Evolutionary conservation across 345 rosid genomes (phyloP).

Genomic region (Jatropha curcas): DNA sequence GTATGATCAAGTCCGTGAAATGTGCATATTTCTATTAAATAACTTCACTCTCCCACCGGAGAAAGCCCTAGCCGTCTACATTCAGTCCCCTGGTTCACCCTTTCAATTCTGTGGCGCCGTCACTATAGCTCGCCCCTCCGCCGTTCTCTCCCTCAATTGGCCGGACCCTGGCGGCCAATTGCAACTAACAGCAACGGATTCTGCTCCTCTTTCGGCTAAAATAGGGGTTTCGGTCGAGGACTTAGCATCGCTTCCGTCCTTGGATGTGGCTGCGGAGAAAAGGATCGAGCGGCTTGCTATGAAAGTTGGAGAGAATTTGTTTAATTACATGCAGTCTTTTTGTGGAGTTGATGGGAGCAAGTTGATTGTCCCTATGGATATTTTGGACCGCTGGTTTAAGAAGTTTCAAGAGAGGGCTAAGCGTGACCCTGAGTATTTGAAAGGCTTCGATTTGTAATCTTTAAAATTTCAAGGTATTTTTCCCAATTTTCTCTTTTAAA

Average conservation of each 20-base stretch:
- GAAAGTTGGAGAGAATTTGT: slow-evolving; percentile 94
- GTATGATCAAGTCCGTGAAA: slow-evolving; percentile 71
- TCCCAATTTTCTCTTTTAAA: neutral
- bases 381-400: slow-evolving; percentile 93
- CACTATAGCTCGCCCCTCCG: slow-evolving; percentile 78
- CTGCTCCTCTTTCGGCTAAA: slow-evolving; percentile 65
- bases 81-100: slow-evolving; percentile 85
- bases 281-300: slow-evolving; percentile 80
- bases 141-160: slow-evolving; percentile 80
- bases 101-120: slow-evolving; percentile 87
- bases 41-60: slow-evolving; percentile 76
- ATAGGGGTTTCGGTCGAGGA: slow-evolving; percentile 91
- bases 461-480: slow-evolving; percentile 5
- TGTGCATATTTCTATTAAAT: slow-evolving; percentile 85
- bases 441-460: slow-evolving; percentile 63
- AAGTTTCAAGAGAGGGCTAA: slow-evolving; percentile 92
- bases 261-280: slow-evolving; percentile 74
- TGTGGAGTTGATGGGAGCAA: slow-evolving; percentile 86
- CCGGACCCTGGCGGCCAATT: slow-evolving; percentile 74
- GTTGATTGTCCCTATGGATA: slow-evolving; percentile 92
- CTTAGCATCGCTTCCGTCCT: slow-evolving; percentile 56
- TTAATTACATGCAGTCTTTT: slow-evolving; percentile 96
- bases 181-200: slow-evolving; percentile 64
- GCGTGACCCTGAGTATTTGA: slow-evolving; percentile 84
- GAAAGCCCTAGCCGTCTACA: slow-evolving; percentile 90